Evolutionary conservation across 1,284 basidiomycete genomes (phyloP).

Genomic region (Leccinum subrobustum): DNA sequence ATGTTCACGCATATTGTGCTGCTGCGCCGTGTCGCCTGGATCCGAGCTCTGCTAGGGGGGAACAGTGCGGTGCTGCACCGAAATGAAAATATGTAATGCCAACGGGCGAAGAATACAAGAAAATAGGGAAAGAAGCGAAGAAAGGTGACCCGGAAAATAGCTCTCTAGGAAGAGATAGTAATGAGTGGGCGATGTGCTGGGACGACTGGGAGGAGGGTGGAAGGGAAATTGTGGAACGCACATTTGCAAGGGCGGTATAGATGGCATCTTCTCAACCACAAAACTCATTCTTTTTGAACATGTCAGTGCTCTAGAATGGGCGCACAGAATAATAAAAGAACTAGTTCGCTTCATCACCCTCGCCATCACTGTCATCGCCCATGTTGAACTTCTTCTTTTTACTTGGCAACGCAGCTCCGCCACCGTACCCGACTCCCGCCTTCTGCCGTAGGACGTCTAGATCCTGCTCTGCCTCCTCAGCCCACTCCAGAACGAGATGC

Average conservation of each 20-base stretch:
- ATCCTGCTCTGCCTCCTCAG: conserved; percentile 76
- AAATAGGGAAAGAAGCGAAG: neutral
- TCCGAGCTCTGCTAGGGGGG: too few species aligned
- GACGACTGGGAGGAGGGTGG: conserved; percentile 61
- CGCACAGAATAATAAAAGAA: neutral
- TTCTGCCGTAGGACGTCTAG: conserved; percentile 76
- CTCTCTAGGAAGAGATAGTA: neutral
- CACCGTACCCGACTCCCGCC: conserved; percentile 72
- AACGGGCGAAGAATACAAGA: conserved; percentile 24
- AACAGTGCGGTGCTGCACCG: too few species aligned
- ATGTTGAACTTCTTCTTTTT: conserved; percentile 64
- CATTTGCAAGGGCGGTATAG: neutral
- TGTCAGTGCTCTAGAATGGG: neutral
- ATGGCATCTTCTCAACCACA: neutral
- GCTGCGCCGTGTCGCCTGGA: too few species aligned
- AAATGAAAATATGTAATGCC: conserved; percentile 46
- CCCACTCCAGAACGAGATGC: conserved; percentile 94
- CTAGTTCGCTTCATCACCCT: conserved; percentile 27
- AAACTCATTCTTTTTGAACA: neutral
- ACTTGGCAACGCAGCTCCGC: conserved; percentile 65
- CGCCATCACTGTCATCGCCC: conserved; percentile 41
- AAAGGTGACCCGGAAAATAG: neutral
- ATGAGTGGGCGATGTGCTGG: conserved; percentile 47
- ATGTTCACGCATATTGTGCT: too few species aligned
- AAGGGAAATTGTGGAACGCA: conserved; percentile 35